phyloP scores from a whole-genome alignment of 495 filamentous ascomycete species.

The Penicillium mononematosum region DNA sequence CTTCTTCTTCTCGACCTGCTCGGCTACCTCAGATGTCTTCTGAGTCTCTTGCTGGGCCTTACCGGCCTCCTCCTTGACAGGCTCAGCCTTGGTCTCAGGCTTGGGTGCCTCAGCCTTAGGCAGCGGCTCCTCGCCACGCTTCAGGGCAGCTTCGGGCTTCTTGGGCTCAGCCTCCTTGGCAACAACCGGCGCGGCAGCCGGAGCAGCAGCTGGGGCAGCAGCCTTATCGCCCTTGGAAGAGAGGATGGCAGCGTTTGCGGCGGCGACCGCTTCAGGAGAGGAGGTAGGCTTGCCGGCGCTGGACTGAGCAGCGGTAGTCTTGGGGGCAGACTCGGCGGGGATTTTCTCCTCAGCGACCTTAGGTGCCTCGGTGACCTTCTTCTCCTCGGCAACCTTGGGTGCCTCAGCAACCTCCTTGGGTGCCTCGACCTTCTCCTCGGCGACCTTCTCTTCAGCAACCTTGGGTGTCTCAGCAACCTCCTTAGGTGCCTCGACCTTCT shows the following conservation, averaged over 20 bases:
- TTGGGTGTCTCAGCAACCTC: conserved; percentile 59
- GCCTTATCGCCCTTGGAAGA: conserved; percentile 26
- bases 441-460: conserved; percentile 62
- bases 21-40: conserved; percentile 13
- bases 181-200: conserved; percentile 14
- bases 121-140: conserved; percentile 26
- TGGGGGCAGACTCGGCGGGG: conserved; percentile 1
- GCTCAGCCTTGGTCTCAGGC: conserved; percentile 9
- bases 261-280: conserved; percentile 26
- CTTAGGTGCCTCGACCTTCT: conserved; percentile 16
- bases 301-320: conserved; percentile 9
- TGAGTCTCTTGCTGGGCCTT: conserved; percentile 17
- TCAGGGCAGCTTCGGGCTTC: conserved; percentile 29
- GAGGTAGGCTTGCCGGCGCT: conserved; percentile 11
- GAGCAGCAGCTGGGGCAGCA: conserved; percentile 13
- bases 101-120: conserved; percentile 5
- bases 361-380: conserved; percentile 42
- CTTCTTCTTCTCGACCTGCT: conserved; percentile 29
- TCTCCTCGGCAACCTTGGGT: conserved; percentile 58
- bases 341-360: conserved; percentile 77
- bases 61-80: conserved; percentile 11
- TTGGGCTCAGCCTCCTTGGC: conserved; percentile 22
- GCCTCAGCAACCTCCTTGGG: conserved; percentile 30
- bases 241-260: conserved; percentile 29
- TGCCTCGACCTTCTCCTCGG: conserved; percentile 30